A percentile compares a stretch with the other conserved stretches of the same genome.
Evolutionary conservation across 495 filamentous ascomycete species (phyloP).

Genomic region (Aspergillus sclerotiicarbonarius): DNA sequence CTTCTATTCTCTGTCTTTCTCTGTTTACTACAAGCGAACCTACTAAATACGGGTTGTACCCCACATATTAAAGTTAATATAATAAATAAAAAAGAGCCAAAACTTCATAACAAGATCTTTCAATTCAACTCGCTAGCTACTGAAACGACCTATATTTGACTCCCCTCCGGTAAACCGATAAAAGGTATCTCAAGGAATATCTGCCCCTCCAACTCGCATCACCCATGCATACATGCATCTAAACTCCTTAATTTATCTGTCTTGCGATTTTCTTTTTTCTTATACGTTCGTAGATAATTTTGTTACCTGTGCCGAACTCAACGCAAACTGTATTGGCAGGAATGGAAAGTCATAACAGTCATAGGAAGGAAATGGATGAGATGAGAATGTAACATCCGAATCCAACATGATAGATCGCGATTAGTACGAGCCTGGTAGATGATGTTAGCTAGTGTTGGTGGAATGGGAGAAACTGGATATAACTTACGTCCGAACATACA

Average conservation of each 20-base stretch:
- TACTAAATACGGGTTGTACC: neutral
- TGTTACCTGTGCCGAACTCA: conserved; percentile 1
- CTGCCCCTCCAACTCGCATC: neutral
- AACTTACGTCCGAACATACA: conserved; percentile 76
- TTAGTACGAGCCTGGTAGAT: conserved; percentile 37
- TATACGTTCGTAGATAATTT: neutral
- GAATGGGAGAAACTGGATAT: neutral
- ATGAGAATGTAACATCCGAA: neutral
- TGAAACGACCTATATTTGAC: neutral
- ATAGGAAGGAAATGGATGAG: conserved; percentile 14
- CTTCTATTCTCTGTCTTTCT: neutral
- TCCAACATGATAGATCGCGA: conserved; percentile 7
- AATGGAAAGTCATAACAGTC: conserved; percentile 19
- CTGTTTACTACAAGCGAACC: neutral
- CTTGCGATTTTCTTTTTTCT: conserved; percentile 7
- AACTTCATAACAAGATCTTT: neutral
- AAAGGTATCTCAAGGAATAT: conserved; percentile 8
- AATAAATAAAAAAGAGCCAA: neutral
- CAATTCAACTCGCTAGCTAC: conserved; percentile 7
- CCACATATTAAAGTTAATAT: neutral
- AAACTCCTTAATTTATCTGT: conserved; percentile 1
- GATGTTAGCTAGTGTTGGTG: conserved; percentile 9
- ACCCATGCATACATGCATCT: conserved; percentile 1
- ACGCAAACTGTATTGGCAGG: conserved; percentile 3
- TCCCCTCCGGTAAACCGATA: neutral